phyloP scores from a whole-genome alignment of 2,329 filamentous ascomycete genomes.

The Stemphylium vesicarium region DNA sequence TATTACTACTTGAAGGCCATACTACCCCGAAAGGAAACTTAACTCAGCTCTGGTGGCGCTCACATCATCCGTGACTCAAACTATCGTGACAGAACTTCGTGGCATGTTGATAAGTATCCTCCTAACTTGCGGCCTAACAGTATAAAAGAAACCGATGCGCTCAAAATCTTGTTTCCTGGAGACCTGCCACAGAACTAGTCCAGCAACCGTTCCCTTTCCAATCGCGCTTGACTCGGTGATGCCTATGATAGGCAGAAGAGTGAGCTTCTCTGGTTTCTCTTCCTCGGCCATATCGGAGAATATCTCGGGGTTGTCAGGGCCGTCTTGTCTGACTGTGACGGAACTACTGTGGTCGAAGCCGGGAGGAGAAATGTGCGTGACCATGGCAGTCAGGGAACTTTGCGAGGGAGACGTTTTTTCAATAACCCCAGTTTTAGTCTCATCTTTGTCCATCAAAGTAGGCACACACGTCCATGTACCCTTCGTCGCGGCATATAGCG shows the following conservation, averaged over 20 bases:
- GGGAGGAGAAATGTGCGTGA: background rate
- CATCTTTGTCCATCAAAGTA: too few relatives aligned
- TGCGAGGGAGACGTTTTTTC: background rate
- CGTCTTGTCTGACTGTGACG: background rate
- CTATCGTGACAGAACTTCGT: background rate
- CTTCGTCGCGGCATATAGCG: background rate
- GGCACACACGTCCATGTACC: background rate
- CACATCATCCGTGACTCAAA: background rate
- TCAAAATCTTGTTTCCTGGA: background rate
- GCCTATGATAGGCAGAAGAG: background rate
- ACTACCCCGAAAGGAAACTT: background rate
- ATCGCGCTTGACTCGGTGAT: background rate
- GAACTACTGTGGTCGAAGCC: background rate
- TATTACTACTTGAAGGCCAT: background rate
- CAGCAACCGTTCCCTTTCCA: conserved; percentile 1
- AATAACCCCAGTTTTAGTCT: background rate
- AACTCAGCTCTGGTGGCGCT: background rate
- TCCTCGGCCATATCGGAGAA: background rate
- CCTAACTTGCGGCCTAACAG: background rate
- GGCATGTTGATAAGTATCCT: conserved; percentile 11
- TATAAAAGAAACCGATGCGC: conserved; percentile 2
- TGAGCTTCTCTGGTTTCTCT: background rate
- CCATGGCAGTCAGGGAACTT: background rate
- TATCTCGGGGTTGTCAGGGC: background rate
- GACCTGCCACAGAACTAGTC: background rate